Evolutionary conservation across 495 filamentous ascomycete genomes (phyloP).

Genomic region (Immersiella caudata): DNA sequence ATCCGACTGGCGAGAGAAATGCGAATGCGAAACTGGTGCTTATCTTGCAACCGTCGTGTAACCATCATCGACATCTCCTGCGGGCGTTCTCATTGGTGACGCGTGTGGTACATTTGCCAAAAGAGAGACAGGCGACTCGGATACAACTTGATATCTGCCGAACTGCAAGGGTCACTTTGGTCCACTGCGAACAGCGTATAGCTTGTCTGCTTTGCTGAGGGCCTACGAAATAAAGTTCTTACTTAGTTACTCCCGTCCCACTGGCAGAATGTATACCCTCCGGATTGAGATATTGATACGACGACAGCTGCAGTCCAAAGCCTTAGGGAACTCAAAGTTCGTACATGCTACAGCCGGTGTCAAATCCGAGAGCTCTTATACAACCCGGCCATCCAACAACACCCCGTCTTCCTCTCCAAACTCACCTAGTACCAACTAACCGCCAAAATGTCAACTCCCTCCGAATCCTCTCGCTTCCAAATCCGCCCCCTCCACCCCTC

Average conservation of each 20-base stretch:
- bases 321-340: background rate
- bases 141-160: background rate
- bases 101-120: background rate
- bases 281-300: background rate
- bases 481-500: slow-evolving; percentile 39
- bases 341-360: background rate
- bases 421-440: too few species aligned
- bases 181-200: background rate
- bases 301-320: background rate
- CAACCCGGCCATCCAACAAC: background rate
- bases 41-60: background rate
- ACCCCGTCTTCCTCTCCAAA: background rate
- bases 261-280: background rate
- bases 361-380: background rate
- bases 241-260: background rate
- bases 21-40: background rate
- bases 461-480: slow-evolving; percentile 41
- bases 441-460: slow-evolving; percentile 17
- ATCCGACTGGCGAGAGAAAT: background rate
- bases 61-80: background rate
- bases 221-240: background rate
- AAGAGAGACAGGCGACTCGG: background rate
- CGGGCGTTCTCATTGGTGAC: too few species aligned
- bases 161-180: background rate
- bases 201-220: too few species aligned